Evolutionary conservation across 441 rosid species (phyloP).

Genomic region (Pelargonium fulgidum): DNA sequence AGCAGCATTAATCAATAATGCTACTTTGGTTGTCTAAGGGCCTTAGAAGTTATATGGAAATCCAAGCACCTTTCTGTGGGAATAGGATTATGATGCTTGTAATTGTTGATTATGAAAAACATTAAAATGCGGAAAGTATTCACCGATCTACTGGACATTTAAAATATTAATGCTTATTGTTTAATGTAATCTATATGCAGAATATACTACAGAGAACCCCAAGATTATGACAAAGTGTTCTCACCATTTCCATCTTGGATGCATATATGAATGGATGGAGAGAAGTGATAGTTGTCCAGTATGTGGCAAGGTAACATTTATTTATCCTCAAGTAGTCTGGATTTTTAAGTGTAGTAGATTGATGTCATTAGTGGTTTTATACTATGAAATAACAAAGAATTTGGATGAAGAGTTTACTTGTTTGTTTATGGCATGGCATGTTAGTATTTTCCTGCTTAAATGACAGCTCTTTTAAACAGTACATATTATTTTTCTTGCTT

Average conservation of each 20-base stretch:
- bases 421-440: background rate
- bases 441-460: background rate
- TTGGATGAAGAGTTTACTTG: background rate
- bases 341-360: background rate
- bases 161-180: background rate
- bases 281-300: conserved; percentile 76
- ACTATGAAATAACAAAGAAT: background rate
- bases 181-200: conserved; percentile 29
- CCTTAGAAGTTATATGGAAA: background rate
- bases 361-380: background rate
- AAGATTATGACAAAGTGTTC: conserved; percentile 57
- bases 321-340: background rate
- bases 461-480: background rate
- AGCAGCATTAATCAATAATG: background rate
- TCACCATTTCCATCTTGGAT: conserved; percentile 71
- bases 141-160: background rate
- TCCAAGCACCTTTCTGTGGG: too few species aligned
- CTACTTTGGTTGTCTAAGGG: background rate
- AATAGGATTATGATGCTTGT: too few species aligned
- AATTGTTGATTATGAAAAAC: too few species aligned
- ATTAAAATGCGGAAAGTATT: conserved; percentile 4
- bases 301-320: conserved; percentile 58
- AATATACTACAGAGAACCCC: conserved; percentile 61
- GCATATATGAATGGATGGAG: conserved; percentile 82
- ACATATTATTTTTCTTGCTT: background rate